phyloP scores from a whole-genome alignment of 1,284 basidiomycete species.

The Trametes pubescens region DNA sequence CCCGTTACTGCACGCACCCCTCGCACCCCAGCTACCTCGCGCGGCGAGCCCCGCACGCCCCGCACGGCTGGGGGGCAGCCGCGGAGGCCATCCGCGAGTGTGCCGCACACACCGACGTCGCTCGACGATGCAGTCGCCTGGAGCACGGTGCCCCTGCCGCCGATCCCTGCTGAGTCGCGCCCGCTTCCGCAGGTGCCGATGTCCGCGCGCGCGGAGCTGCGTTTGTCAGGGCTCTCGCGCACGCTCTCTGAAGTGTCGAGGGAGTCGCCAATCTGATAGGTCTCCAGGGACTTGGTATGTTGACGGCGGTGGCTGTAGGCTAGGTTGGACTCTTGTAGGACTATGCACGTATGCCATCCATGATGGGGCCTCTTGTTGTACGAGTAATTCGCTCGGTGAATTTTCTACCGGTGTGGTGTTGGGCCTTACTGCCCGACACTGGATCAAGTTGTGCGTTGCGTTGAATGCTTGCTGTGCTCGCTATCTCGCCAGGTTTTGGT shows the following conservation, averaged over 20 bases:
- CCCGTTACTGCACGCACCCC: constrained; percentile 8
- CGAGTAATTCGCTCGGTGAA: no score
- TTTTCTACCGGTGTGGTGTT: no score
- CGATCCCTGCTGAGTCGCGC: constrained; percentile 12
- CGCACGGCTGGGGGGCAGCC: constrained; percentile 17
- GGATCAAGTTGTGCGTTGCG: no score
- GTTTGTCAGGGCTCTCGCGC: constrained; percentile 26
- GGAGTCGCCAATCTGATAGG: constrained; percentile 18
- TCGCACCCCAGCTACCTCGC: constrained; percentile 9
- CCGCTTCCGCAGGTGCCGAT: constrained; percentile 15
- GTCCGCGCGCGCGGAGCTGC: constrained; percentile 23
- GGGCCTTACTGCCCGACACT: no score
- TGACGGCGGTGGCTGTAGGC: not conserved
- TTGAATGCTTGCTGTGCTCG: no score
- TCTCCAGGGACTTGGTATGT: not conserved
- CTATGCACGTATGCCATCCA: no score
- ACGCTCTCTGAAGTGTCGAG: constrained; percentile 28
- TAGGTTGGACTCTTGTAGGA: no score
- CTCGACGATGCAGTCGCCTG: constrained; percentile 28
- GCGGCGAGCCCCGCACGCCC: constrained; percentile 15
- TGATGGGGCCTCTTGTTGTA: no score
- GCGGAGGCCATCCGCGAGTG: constrained; percentile 15
- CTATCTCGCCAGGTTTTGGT: no score
- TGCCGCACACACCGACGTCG: constrained; percentile 32
- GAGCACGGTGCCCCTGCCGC: constrained; percentile 19